Evolutionary conservation across 2,329 filamentous ascomycete species (phyloP).

Genomic region (Colletotrichum simmondsii): DNA sequence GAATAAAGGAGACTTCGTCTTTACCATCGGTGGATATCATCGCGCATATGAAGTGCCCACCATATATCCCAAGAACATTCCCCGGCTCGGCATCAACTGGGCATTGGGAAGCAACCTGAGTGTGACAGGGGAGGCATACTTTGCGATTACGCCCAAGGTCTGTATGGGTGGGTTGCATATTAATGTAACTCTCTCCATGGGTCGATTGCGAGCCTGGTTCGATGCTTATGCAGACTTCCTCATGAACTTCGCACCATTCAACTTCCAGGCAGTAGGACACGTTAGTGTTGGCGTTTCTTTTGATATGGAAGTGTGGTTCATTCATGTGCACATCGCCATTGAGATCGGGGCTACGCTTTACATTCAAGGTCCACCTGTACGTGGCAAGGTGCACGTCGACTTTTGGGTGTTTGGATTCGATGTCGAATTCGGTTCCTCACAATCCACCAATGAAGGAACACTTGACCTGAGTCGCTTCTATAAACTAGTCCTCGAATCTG

Average conservation of each 20-base stretch:
- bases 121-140: constrained; percentile 48
- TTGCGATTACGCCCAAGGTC: constrained; percentile 49
- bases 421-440: constrained; percentile 21
- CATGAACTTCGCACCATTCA: constrained; percentile 45
- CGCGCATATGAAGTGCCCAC: constrained; percentile 38
- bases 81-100: constrained; percentile 45
- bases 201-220: constrained; percentile 50
- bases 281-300: constrained; percentile 40
- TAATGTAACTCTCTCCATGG: constrained; percentile 33
- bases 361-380: constrained; percentile 33
- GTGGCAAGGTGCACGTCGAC: constrained; percentile 39
- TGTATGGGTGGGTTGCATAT: constrained; percentile 48
- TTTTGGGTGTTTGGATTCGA: constrained; percentile 40
- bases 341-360: constrained; percentile 34
- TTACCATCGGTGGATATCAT: constrained; percentile 52
- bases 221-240: constrained; percentile 45
- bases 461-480: too few relatives aligned
- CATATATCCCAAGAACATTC: constrained; percentile 43
- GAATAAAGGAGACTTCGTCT: constrained; percentile 47
- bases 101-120: constrained; percentile 35
- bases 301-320: constrained; percentile 32
- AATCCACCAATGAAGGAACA: too few relatives aligned
- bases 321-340: constrained; percentile 32
- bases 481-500: too few relatives aligned
- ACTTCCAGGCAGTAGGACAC: constrained; percentile 38